These are phyloP conservation scores for Flueggea neowawraea DNA, from an alignment of 441 rosid species.

Conservation along the genomic window DNA sequence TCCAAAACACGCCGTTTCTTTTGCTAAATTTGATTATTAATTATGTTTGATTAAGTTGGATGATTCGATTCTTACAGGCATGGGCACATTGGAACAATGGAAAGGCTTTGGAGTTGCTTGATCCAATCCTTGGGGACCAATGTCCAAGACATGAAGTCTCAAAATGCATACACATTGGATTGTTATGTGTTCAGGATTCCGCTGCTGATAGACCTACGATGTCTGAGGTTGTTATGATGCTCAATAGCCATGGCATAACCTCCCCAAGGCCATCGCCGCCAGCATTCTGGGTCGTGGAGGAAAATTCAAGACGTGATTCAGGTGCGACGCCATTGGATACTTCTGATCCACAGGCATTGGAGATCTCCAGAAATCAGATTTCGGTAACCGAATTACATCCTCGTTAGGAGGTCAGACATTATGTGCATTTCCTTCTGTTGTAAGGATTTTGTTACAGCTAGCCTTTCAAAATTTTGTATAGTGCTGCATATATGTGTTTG, in stretches of 20 bases:
- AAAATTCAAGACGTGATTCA: not conserved
- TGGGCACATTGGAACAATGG: constrained; percentile 33
- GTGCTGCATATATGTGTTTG: no score
- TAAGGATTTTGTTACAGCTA: no score
- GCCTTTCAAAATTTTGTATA: no score
- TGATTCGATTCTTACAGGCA: constrained; percentile 16
- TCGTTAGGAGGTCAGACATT: no score
- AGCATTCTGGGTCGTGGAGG: constrained; percentile 9
- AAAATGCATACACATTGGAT: constrained; percentile 33
- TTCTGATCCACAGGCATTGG: no score
- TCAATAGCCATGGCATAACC: constrained; percentile 16
- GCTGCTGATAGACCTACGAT: constrained; percentile 31
- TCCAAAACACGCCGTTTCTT: no score
- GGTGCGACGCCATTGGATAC: no score
- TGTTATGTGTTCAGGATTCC: constrained; percentile 41
- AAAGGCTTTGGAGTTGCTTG: constrained; percentile 18
- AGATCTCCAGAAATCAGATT: no score
- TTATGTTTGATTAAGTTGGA: no score
- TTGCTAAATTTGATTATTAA: no score
- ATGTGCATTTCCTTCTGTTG: no score
- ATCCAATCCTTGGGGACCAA: constrained; percentile 20
- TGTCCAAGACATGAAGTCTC: constrained; percentile 13
- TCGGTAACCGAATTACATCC: no score
- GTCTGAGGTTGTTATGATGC: constrained; percentile 25
- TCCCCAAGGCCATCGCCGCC: constrained; percentile 26